Evolutionary conservation across 257 asterid genomes (phyloP), one percentile per base, ranked within the genome.

Genomic region (Fraxinus cuspidata): DNA sequence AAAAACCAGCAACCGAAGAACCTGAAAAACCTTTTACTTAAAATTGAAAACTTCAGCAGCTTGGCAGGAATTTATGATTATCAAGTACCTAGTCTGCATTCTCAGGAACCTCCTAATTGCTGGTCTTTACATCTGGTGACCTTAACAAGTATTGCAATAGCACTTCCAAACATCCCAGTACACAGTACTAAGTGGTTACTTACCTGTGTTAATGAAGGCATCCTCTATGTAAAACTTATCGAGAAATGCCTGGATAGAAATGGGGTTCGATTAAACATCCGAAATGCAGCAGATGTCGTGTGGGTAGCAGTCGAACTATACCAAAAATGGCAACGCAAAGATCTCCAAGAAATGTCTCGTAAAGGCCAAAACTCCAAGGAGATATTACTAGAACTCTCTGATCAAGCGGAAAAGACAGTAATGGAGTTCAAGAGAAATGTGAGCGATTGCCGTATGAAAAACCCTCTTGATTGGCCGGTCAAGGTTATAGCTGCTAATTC

Each of bases 41-140:
- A 56, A 79, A 83, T 86, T 8, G 19, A 80, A 76, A 77, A 42
- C 81, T 87, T 87, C 80, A 80, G 28, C 10, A 87, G 90, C 27
- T 85, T 85, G 25, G 27, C n/a, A 2, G 85, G 81, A 53, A 83
- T 87, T 18, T 84, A 87, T 65, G 71, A 76, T 34, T 9, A 31
- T 53, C 80, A 58, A 74, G 83, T 87, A 72, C 85, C 83, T n/a
- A 28, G 71, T 9, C 84, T 83, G 75, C 83, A 83, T 72, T 77
- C 87, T 23, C 83, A 79, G 42, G 76, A 81, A 34, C 85, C 71
- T 31, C 88, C 86, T 34, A 73, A 83, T 40, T 83, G 89, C 70
- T 85, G 91, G 89, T 72, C 84, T 77, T 65, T 87, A 15, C 84
- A 85, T 19, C 69, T 85, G 51, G 89, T 79, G 79, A 87, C 91